Conservation (phyloP, 495 filamentous ascomycete species). For the Cladorrhinum samala region DNA sequence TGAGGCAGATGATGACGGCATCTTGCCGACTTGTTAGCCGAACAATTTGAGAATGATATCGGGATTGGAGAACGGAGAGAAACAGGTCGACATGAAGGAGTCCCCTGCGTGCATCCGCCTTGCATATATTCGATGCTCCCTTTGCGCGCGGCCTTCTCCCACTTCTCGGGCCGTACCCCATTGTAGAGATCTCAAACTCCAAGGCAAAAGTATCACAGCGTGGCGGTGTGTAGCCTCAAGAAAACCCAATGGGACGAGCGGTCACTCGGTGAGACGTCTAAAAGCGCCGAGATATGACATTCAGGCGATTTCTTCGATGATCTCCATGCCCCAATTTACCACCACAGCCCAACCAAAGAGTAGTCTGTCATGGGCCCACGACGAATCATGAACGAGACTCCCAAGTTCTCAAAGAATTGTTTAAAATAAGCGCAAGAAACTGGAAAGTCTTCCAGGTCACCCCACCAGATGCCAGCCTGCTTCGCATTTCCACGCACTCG, state of each 20-base stretch:
- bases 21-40: neutral
- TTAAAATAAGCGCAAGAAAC: neutral
- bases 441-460: neutral
- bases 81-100: neutral
- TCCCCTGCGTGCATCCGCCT: neutral
- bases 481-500: neutral
- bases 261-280: neutral
- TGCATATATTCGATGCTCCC: neutral
- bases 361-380: too few species aligned
- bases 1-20: neutral
- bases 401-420: neutral
- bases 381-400: neutral
- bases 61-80: neutral
- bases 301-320: neutral
- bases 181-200: too few species aligned
- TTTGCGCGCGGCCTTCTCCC: neutral
- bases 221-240: neutral
- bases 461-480: neutral
- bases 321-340: neutral
- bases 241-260: neutral
- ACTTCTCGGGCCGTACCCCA: neutral
- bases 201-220: neutral
- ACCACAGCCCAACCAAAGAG: neutral
- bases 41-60: neutral
- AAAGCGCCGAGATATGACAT: neutral